These are phyloP conservation scores for Trametes versicolor DNA, from an alignment of 1,284 basidiomycete species.

Conservation along the genomic window DNA sequence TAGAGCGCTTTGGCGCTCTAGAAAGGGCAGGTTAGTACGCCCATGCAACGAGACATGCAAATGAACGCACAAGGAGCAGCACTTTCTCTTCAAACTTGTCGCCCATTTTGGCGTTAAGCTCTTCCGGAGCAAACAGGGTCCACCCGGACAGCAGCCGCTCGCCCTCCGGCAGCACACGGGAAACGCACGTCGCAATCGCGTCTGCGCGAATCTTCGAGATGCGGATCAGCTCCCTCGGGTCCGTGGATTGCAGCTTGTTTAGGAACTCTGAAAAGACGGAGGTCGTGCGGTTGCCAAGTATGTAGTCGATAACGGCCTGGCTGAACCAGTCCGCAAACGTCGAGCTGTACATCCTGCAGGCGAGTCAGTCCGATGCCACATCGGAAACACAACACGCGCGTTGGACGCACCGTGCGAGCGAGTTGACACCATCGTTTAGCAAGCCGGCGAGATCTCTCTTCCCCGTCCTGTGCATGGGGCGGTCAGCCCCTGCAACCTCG, in stretches of 20 bases:
- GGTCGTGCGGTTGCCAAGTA: conserved; percentile 86
- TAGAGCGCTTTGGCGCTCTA: conserved; percentile 74
- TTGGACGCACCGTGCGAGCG: conserved; percentile 71
- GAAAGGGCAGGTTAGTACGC: conserved; percentile 16
- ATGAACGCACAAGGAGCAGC: conserved; percentile 76
- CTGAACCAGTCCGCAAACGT: conserved; percentile 96
- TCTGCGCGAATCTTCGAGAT: conserved; percentile 89
- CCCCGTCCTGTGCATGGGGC: conserved; percentile 71
- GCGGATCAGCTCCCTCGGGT: conserved; percentile 89
- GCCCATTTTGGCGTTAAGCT: conserved; percentile 75
- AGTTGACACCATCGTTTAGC: conserved; percentile 94
- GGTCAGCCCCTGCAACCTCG: conserved; percentile 17
- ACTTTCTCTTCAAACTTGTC: conserved; percentile 94
- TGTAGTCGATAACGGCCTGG: conserved; percentile 94
- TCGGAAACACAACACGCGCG: background rate
- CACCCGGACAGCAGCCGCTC: conserved; percentile 88
- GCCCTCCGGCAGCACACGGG: conserved; percentile 82
- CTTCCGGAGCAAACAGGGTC: conserved; percentile 90
- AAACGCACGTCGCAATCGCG: conserved; percentile 89
- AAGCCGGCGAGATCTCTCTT: conserved; percentile 92
- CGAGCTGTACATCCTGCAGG: conserved; percentile 78
- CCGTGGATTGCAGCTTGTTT: conserved; percentile 85
- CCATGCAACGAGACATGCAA: conserved; percentile 4
- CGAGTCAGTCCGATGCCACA: conserved; percentile 8
- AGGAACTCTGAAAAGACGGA: conserved; percentile 94